Percentiles rank a stretch among this genome's conserved stretches.
Conservation (phyloP, 2,329 filamentous ascomycete species). For the Colletotrichum abscissum region DNA sequence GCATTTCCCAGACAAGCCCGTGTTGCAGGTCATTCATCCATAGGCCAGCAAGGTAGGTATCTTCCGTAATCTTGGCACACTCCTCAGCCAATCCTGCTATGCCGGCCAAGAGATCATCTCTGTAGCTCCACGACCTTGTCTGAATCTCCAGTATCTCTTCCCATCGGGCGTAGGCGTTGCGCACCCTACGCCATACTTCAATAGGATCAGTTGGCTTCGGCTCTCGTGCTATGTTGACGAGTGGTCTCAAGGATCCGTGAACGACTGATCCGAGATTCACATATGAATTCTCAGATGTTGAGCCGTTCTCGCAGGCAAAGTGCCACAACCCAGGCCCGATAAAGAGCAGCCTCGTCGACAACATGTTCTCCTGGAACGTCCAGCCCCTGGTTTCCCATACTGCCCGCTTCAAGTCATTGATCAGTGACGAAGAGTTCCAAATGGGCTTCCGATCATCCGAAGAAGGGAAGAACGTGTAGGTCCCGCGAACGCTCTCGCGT, state of each 20-base stretch:
- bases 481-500: neutral
- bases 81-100: slow-evolving; percentile 1
- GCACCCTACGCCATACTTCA: neutral
- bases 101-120: neutral
- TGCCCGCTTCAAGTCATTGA: neutral
- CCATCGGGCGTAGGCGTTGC: slow-evolving; percentile 1
- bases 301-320: neutral
- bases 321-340: neutral
- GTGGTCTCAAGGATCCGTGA: neutral
- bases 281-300: neutral
- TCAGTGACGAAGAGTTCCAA: neutral
- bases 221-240: neutral
- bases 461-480: neutral
- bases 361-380: slow-evolving; percentile 8
- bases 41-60: neutral
- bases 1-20: neutral
- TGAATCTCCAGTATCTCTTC: neutral
- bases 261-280: neutral
- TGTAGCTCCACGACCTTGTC: neutral
- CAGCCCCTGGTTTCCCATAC: slow-evolving; percentile 3
- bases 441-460: neutral
- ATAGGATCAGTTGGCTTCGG: neutral
- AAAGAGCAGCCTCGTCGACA: neutral
- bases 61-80: neutral
- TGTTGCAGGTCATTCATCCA: neutral